Conservation (phyloP, 2,329 filamentous ascomycete genomes). For the Ophiosphaerella narmari region DNA sequence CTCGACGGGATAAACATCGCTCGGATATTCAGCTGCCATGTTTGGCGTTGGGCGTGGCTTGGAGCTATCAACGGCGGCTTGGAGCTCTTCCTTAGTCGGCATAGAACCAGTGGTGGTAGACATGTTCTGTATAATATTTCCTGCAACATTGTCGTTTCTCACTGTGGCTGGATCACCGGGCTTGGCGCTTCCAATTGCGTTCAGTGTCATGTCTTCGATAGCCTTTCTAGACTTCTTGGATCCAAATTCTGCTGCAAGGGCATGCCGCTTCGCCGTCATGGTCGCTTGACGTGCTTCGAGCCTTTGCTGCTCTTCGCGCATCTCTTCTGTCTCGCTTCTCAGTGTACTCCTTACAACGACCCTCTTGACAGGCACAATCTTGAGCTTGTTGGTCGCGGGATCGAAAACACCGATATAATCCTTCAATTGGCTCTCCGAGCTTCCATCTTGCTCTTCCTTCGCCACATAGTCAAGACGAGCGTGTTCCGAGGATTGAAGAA, state of each 20-base stretch:
- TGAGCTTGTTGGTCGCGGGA: slow-evolving; percentile 56
- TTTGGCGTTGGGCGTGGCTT: slow-evolving; percentile 77
- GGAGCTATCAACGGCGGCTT: slow-evolving; percentile 65
- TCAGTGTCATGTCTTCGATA: slow-evolving; percentile 69
- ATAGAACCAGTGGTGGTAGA: slow-evolving; percentile 66
- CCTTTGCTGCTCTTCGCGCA: slow-evolving; percentile 38
- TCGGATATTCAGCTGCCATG: slow-evolving; percentile 66
- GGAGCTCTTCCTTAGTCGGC: slow-evolving; percentile 68
- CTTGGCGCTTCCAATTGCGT: slow-evolving; percentile 62
- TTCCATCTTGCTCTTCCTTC: slow-evolving; percentile 53
- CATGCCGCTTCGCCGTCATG: slow-evolving; percentile 65
- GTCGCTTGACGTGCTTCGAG: slow-evolving; percentile 33
- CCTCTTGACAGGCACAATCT: slow-evolving; percentile 58
- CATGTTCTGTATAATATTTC: slow-evolving; percentile 65
- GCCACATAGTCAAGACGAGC: slow-evolving; percentile 64
- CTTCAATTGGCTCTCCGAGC: slow-evolving; percentile 56
- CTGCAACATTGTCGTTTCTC: slow-evolving; percentile 36
- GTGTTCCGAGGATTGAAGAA: slow-evolving; percentile 66
- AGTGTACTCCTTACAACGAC: slow-evolving; percentile 59
- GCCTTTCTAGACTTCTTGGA: slow-evolving; percentile 86
- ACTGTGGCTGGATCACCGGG: slow-evolving; percentile 21
- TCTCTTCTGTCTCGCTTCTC: slow-evolving; percentile 50
- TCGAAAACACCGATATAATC: slow-evolving; percentile 68
- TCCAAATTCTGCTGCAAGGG: slow-evolving; percentile 78
- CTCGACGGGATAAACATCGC: slow-evolving; percentile 73